Conservation (phyloP, 805 yeast species). For the Starmerella stellata region DNA sequence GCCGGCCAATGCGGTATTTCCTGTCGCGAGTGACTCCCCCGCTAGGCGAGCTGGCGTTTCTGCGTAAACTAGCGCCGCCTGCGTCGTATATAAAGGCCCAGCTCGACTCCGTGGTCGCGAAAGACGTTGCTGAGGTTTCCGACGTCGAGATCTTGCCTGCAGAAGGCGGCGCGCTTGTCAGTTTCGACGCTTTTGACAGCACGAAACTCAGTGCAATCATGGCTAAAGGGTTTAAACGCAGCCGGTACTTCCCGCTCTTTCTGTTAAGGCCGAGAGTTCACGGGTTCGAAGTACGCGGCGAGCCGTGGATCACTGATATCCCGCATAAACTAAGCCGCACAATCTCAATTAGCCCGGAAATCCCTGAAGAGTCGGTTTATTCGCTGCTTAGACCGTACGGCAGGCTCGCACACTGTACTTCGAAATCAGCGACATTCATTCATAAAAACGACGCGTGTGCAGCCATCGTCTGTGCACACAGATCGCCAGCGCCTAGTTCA, state of each 20-base stretch:
- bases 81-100: neutral
- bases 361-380: slow-evolving; percentile 68
- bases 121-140: slow-evolving; percentile 27
- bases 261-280: slow-evolving; percentile 14
- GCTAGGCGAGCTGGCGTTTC: slow-evolving; percentile 1
- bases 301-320: slow-evolving; percentile 92
- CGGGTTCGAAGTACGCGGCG: slow-evolving; percentile 68
- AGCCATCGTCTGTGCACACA: slow-evolving; percentile 76
- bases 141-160: slow-evolving; percentile 52
- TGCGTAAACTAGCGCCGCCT: neutral
- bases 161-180: slow-evolving; percentile 91
- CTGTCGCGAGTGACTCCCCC: slow-evolving; percentile 5
- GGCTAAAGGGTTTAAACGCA: slow-evolving; percentile 4
- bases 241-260: slow-evolving; percentile 6
- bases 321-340: slow-evolving; percentile 51
- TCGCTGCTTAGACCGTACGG: slow-evolving; percentile 78
- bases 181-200: slow-evolving; percentile 42
- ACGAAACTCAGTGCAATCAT: slow-evolving; percentile 8
- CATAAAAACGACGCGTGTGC: slow-evolving; percentile 51
- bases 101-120: neutral
- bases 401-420: slow-evolving; percentile 32
- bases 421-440: slow-evolving; percentile 33
- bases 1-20: neutral
- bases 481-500: no score
- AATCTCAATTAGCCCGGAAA: slow-evolving; percentile 36